Conservation (phyloP, 2,329 filamentous ascomycete species). For the Colletotrichum cuscutae region DNA sequence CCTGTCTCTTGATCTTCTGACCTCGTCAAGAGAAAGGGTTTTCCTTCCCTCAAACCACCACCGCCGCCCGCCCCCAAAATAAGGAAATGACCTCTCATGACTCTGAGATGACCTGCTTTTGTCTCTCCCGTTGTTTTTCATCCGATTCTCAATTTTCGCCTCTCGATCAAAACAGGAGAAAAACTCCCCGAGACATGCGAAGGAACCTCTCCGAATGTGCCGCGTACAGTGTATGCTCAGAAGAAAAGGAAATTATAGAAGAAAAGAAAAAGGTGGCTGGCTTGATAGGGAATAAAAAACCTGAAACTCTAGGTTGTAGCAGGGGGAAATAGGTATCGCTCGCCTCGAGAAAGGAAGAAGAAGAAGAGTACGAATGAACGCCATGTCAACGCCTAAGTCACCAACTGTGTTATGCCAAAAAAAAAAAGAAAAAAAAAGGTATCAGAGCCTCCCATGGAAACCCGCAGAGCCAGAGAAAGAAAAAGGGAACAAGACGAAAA, state of each 20-base stretch:
- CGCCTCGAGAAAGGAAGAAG: background rate
- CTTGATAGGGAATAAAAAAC: background rate
- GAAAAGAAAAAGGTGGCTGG: background rate
- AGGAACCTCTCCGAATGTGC: background rate
- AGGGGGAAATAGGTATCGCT: background rate
- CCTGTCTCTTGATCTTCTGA: background rate
- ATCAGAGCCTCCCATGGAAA: background rate
- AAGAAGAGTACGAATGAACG: background rate
- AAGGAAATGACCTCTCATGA: background rate
- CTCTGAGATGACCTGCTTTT: background rate
- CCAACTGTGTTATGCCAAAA: too few species aligned
- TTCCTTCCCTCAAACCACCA: background rate
- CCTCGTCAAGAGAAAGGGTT: background rate
- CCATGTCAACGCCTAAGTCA: background rate
- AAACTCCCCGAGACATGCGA: background rate
- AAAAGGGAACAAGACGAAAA: background rate
- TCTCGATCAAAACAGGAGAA: too few species aligned
- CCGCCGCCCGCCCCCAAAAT: background rate
- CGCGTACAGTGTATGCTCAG: background rate
- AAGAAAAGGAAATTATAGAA: background rate
- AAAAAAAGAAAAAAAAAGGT: background rate
- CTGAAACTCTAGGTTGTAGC: background rate
- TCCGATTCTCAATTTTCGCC: background rate
- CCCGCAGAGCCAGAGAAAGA: background rate
- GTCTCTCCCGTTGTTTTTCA: background rate